phyloP scores from a whole-genome alignment of 1,139 yeast species.

The Entelexis paramagnoliae region DNA sequence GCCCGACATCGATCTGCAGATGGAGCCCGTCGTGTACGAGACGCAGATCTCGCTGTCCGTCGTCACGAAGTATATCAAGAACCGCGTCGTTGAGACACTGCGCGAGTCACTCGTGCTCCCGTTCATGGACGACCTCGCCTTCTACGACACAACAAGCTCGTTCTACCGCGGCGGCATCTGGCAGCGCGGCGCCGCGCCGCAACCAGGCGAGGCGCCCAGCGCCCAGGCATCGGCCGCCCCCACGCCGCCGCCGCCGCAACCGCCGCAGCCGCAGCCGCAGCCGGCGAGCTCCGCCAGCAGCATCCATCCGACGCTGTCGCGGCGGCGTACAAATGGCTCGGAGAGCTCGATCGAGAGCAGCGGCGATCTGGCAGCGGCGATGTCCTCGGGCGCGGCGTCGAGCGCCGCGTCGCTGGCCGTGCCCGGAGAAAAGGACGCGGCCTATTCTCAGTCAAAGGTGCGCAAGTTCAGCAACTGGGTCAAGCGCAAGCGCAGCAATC shows the following conservation, averaged over 20 bases:
- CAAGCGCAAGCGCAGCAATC: slow-evolving; percentile 10
- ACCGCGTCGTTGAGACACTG: slow-evolving; percentile 65
- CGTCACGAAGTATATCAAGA: slow-evolving; percentile 70
- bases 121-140: slow-evolving; percentile 75
- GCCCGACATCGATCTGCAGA: slow-evolving; percentile 62
- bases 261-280: neutral
- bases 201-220: too few relatives aligned
- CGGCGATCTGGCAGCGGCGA: neutral
- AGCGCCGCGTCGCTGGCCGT: too few relatives aligned
- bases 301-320: neutral
- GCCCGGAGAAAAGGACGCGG: too few relatives aligned
- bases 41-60: slow-evolving; percentile 67
- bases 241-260: neutral
- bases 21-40: slow-evolving; percentile 83
- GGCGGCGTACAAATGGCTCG: neutral
- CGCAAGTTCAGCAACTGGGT: slow-evolving; percentile 12
- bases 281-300: too few relatives aligned
- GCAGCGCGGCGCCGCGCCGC: too few relatives aligned
- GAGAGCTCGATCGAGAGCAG: neutral
- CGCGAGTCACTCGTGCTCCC: slow-evolving; percentile 75
- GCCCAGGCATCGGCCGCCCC: too few relatives aligned
- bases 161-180: slow-evolving; percentile 88
- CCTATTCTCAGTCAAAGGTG: too few relatives aligned
- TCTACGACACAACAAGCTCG: slow-evolving; percentile 54
- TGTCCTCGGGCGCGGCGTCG: neutral